Evolutionary conservation across 2,329 filamentous ascomycete species (phyloP).

Genomic region (Biscogniauxia sp.): DNA sequence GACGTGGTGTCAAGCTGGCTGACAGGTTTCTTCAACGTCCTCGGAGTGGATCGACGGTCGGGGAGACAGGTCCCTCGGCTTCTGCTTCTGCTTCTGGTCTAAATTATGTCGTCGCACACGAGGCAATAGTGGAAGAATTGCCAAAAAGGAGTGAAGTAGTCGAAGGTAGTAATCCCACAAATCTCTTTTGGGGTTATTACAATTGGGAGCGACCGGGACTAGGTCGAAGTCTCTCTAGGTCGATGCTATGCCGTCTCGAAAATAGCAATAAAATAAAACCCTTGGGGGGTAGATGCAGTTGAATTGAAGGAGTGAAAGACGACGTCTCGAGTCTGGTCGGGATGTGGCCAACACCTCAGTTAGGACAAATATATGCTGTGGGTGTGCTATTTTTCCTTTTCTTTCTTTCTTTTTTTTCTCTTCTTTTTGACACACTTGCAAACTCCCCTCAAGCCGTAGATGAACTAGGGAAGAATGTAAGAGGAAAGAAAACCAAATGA

Average conservation of each 20-base stretch:
- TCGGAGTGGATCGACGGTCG: constrained; percentile 18
- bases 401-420: not conserved
- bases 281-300: constrained; percentile 5
- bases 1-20: constrained; percentile 25
- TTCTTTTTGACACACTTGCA: constrained; percentile 3
- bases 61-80: constrained; percentile 13
- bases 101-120: constrained; percentile 27
- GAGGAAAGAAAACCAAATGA: constrained; percentile 25
- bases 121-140: constrained; percentile 22
- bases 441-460: constrained; percentile 8
- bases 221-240: constrained; percentile 13
- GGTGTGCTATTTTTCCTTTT: not conserved
- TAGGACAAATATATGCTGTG: not conserved
- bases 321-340: not conserved
- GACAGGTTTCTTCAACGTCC: constrained; percentile 14
- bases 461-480: constrained; percentile 18
- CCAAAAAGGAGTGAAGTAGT: constrained; percentile 18
- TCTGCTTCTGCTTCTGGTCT: not conserved
- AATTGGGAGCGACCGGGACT: constrained; percentile 26
- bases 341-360: not conserved
- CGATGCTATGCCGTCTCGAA: constrained; percentile 3
- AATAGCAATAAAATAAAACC: constrained; percentile 14
- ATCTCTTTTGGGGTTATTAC: constrained; percentile 28
- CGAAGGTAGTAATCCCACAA: constrained; percentile 29
- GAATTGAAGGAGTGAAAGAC: constrained; percentile 17